Base-by-base conservation (phyloP, 805 yeast genomes). In the Monosporozyma unispora region DNA sequence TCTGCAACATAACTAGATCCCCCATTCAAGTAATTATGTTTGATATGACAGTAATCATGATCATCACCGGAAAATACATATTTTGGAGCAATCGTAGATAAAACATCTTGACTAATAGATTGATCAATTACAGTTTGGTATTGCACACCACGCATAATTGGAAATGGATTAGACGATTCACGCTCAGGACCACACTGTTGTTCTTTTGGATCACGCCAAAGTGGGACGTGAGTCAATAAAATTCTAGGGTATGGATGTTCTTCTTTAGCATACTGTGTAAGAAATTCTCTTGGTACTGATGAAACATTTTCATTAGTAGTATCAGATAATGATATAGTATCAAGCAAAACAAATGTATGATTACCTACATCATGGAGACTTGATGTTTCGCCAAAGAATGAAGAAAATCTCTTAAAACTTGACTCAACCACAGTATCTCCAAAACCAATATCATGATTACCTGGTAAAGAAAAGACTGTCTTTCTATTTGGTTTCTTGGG, bases 371-470 rank as follows among this genome's bases (percentile, higher is more conserved):
- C 74, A 33, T 75, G 59, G 14, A 67, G 69, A 14, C 77, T 74
- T 19, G 75, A 72, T 0, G 93, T 70, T 39, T 79, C 79, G 1
- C 98, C 99, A 64, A 88, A 91, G 60, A 72, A 75, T 1, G 81
- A 69, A 38, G 76, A 68, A 66, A 90, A 93, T 55, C 98, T 69
- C 33, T 77, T 67, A 43, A 77, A 67, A 22, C 82, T 79, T 1
- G 72, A 66, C 23, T 74, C 72, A 16, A 79, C 72, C 14, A 93
- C 79, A 0, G 81, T 79, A 51, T 81, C 78, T 27, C 93, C 96
- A 68, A 84, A 91, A 0, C 99, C 99, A 54, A 95, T 87, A 63
- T 93, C 99, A 64, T 93, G 99, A 62, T 93, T 93, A 1, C 99
- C 99, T 0, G 96, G 96, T 29, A 77, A 57, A n/a, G 74, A 69